Conservation (phyloP, 176 grass and related monocot species). For the Metroxylon sagu region DNA sequence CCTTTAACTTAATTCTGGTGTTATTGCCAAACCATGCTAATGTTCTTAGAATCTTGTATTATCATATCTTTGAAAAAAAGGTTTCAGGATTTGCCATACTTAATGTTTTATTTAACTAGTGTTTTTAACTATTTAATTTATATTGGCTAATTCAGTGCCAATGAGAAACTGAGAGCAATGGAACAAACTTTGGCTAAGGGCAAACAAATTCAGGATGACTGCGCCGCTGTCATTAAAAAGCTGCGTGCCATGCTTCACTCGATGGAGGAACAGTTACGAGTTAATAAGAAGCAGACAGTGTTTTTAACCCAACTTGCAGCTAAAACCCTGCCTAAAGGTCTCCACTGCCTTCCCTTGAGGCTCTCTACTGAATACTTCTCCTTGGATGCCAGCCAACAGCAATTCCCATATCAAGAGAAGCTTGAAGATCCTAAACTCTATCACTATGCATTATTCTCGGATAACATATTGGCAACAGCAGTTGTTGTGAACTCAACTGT, state of each 20-base stretch:
- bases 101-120: too few relatives aligned
- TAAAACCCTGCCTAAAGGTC: constrained; percentile 7
- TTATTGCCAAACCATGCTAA: too few relatives aligned
- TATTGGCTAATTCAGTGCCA: not conserved
- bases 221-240: constrained; percentile 7
- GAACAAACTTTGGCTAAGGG: constrained; percentile 13
- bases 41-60: too few relatives aligned
- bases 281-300: not conserved
- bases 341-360: constrained; percentile 7
- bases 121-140: too few relatives aligned
- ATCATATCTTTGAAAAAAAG: too few relatives aligned
- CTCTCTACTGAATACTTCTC: constrained; percentile 6
- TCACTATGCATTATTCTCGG: constrained; percentile 16
- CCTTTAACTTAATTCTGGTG: too few relatives aligned
- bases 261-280: not conserved
- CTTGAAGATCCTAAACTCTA: constrained; percentile 9
- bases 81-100: too few relatives aligned
- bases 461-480: constrained; percentile 11
- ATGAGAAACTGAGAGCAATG: constrained; percentile 7
- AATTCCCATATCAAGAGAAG: not conserved
- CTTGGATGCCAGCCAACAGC: not conserved
- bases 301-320: constrained; percentile 7
- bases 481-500: constrained; percentile 9
- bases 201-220: constrained; percentile 12
- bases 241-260: constrained; percentile 13